phyloP scores from a whole-genome alignment of 495 filamentous ascomycete species.

The Oleoguttula mirabilis region DNA sequence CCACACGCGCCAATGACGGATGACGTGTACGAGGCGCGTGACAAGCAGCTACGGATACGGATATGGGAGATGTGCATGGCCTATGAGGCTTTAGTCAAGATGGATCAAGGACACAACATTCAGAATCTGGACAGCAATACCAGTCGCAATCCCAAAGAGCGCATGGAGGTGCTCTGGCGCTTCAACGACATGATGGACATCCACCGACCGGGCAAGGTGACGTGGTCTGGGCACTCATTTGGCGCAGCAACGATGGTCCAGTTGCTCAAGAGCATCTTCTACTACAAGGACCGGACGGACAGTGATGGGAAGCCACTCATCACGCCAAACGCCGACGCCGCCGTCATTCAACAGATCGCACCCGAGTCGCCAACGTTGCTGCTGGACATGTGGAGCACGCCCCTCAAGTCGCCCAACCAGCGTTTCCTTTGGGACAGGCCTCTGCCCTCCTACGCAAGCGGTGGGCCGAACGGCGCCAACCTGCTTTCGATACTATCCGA shows the following conservation, averaged over 20 bases:
- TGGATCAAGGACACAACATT: constrained; percentile 42
- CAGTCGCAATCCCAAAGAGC: constrained; percentile 10
- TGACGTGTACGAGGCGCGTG: constrained; percentile 46
- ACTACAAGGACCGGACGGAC: constrained; percentile 24
- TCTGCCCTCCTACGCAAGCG: constrained; percentile 48
- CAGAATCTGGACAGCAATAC: constrained; percentile 34
- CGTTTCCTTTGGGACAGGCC: constrained; percentile 49
- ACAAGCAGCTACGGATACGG: constrained; percentile 57
- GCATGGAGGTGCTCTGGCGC: constrained; percentile 32
- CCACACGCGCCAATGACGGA: constrained; percentile 38
- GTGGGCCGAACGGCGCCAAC: constrained; percentile 35
- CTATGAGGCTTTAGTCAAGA: constrained; percentile 47
- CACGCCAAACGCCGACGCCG: constrained; percentile 35
- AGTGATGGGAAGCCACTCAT: constrained; percentile 35
- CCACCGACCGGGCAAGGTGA: constrained; percentile 53
- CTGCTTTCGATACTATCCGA: constrained; percentile 55
- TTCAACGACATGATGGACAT: constrained; percentile 49
- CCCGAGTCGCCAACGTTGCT: constrained; percentile 46
- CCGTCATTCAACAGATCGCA: constrained; percentile 50
- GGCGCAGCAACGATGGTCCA: constrained; percentile 60
- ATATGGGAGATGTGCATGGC: constrained; percentile 58
- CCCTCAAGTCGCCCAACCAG: constrained; percentile 44
- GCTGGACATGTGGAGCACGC: constrained; percentile 64
- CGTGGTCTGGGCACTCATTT: constrained; percentile 65
- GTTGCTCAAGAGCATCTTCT: constrained; percentile 60